Conservation (phyloP, 2,329 filamentous ascomycete species). For the Rutstroemia sp. region DNA sequence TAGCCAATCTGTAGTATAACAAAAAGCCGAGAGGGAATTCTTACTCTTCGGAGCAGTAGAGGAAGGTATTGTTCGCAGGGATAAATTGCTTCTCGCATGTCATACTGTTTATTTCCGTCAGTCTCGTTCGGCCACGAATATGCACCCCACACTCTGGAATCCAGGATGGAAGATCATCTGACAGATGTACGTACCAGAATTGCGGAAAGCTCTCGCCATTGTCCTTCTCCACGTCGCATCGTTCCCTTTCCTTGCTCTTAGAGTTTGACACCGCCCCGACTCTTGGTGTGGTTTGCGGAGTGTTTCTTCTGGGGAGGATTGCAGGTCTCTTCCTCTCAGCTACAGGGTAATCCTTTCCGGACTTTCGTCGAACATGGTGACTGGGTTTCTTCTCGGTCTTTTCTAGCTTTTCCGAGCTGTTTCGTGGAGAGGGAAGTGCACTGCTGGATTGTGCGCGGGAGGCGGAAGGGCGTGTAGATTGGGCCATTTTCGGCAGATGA, state of each 20-base stretch:
- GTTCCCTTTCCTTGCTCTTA: constrained; percentile 13
- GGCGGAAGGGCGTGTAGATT: constrained; percentile 21
- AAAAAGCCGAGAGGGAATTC: constrained; percentile 24
- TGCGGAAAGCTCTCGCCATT: constrained; percentile 58
- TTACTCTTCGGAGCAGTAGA: constrained; percentile 59
- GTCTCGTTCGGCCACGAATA: constrained; percentile 10
- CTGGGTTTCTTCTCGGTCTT: not conserved
- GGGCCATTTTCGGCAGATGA: constrained; percentile 20
- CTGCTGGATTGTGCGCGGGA: constrained; percentile 15
- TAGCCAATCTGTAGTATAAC: not conserved
- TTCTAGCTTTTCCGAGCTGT: constrained; percentile 7
- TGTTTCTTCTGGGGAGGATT: constrained; percentile 14
- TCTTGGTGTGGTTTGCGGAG: constrained; percentile 19
- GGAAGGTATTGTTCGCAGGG: constrained; percentile 46
- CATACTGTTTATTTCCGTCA: constrained; percentile 42
- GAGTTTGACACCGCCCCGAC: not conserved
- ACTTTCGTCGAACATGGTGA: not conserved
- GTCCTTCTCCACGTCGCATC: constrained; percentile 28
- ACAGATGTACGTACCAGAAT: constrained; percentile 43
- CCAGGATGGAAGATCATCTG: not conserved
- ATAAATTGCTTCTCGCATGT: constrained; percentile 61
- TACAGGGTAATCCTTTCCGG: constrained; percentile 11
- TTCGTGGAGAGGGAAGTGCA: constrained; percentile 18
- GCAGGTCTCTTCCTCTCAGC: constrained; percentile 21
- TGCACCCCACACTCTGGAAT: constrained; percentile 20